A percentile compares a stretch with the other conserved stretches of the same genome.
Conservation (phyloP, 2,329 filamentous ascomycete species). For the Penicillium sp. region DNA sequence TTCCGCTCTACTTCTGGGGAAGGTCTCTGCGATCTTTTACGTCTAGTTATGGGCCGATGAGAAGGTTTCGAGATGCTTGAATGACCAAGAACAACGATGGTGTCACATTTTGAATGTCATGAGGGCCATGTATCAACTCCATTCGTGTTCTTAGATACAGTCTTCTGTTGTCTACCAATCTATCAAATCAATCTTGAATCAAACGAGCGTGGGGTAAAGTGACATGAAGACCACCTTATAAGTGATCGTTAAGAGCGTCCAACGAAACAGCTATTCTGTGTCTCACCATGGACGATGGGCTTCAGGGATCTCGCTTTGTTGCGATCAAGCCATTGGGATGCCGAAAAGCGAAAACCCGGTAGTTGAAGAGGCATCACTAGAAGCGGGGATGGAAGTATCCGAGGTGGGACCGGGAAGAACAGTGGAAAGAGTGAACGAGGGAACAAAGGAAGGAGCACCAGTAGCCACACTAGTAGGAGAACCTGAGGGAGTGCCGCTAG, state of each 20-base stretch:
- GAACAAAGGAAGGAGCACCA: not conserved
- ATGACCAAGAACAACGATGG: no score
- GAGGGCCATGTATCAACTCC: not conserved
- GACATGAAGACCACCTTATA: not conserved
- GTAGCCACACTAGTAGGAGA: not conserved
- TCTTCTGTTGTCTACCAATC: not conserved
- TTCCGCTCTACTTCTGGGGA: slow-evolving; percentile 25
- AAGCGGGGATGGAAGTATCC: not conserved
- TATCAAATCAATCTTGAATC: not conserved
- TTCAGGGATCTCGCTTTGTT: not conserved
- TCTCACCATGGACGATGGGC: not conserved
- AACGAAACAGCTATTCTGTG: not conserved
- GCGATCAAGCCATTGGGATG: slow-evolving; percentile 5
- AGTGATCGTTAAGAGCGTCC: not conserved
- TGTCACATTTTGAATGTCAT: not conserved
- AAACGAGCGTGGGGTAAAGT: not conserved
- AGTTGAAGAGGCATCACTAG: not conserved
- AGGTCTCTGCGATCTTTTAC: slow-evolving; percentile 16
- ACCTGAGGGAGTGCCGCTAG: no score
- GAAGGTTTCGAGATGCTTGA: slow-evolving; percentile 13
- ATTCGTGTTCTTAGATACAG: not conserved
- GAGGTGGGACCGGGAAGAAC: not conserved
- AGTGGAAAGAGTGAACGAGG: not conserved
- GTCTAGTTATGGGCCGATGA: slow-evolving; percentile 26
- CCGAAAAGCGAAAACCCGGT: slow-evolving; percentile 9